Base-by-base conservation (phyloP, 495 filamentous ascomycete species). In the Xylaria flabelliformis region DNA sequence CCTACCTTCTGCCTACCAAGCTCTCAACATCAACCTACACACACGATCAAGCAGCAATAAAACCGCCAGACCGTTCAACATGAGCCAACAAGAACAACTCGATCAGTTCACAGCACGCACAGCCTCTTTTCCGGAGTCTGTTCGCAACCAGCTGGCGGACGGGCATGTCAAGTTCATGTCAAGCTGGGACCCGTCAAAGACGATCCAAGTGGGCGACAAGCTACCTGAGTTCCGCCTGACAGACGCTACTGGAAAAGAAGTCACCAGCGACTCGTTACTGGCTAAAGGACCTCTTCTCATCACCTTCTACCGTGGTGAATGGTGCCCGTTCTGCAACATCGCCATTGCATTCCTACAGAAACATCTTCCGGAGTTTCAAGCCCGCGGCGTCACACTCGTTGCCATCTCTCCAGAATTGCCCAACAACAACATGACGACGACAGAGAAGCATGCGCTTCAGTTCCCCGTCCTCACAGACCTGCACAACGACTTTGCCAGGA, bases 291-390 rank as follows among this genome's bases (percentile, higher is more conserved):
- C 82, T 8, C 68, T 85, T n/a, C 75, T 85, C 46, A 77, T 85
- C 64, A 78, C 80, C 32, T 83, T 84, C 75, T 85, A 84, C 75
- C 80, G 83, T 41, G 83, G 82, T 3, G 76, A 78, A 64, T 85
- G 82, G 83, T 85, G 83, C 69, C 82, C 82, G 1, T 84, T 79
- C 77, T 85, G 83, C 73, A 82, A 83, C 73, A 61, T 84, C 41
- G 76, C 71, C 1, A 63, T 85, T 1, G 64, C 63, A 9, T 46
- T 73, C 12, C 68, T 83, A 2, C 80, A 85, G 53, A 73, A 69
- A 50, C 72, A 75, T 42, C 72, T 83, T 21, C 58, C 69, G 19
- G 73, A 77, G 5, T 78, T 85, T 58, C 59, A 76, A 44, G 73
- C 77, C 34, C 82, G 79, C 46, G 80, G 80, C 42, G 82, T 83